Percentiles rank a stretch among this genome's conserved stretches.
These are phyloP conservation scores for Yamadazyma ubonensis DNA, from an alignment of 805 yeast species.

Conservation along the genomic window DNA sequence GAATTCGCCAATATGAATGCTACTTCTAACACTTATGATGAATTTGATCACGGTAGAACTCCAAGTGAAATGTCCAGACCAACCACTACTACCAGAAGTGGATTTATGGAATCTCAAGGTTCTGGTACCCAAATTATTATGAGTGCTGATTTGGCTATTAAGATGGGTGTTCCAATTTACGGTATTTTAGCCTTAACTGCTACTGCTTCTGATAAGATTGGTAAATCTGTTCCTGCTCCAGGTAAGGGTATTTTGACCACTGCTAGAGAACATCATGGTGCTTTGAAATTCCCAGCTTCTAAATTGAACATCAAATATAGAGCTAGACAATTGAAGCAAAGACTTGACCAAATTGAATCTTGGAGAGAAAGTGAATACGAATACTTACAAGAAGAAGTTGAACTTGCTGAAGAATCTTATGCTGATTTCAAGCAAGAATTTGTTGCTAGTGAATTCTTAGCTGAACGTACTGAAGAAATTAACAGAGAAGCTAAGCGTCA, in stretches of 20 bases:
- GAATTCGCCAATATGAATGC: constrained; percentile 99
- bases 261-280: constrained; percentile 89
- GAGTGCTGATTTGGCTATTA: constrained; percentile 90
- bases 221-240: constrained; percentile 99
- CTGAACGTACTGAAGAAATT: constrained; percentile 86
- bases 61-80: constrained; percentile 99
- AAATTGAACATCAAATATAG: constrained; percentile 90
- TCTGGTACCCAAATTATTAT: constrained; percentile 96
- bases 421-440: constrained; percentile 52
- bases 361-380: constrained; percentile 86
- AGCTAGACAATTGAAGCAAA: constrained; percentile 79
- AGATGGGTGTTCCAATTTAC: constrained; percentile 99
- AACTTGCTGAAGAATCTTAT: constrained; percentile 50
- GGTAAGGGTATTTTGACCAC: constrained; percentile 99
- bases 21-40: constrained; percentile 85
- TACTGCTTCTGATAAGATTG: constrained; percentile 97
- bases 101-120: constrained; percentile 99
- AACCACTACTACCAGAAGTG: constrained; percentile 90
- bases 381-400: constrained; percentile 69
- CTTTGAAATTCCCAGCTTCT: constrained; percentile 73
- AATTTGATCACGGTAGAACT: constrained; percentile 92
- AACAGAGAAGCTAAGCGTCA: constrained; percentile 82
- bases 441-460: constrained; percentile 50
- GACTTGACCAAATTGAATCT: constrained; percentile 70
- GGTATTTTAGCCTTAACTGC: constrained; percentile 93